Conservation (phyloP, 2,329 filamentous ascomycete genomes). For the Aspergillus neoniger region DNA sequence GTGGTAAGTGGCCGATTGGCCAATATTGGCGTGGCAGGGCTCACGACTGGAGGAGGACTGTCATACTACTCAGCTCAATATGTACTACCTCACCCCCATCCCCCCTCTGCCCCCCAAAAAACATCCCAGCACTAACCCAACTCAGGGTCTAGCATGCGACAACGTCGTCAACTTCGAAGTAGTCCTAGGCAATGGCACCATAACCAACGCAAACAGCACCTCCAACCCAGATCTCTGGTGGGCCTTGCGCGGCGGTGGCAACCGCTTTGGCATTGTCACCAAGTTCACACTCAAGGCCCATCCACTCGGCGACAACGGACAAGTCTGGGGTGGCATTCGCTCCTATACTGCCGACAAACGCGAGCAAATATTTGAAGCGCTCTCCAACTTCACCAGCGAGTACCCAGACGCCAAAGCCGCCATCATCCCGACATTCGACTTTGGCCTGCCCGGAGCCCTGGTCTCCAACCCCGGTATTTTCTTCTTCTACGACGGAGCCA, state of each 20-base stretch:
- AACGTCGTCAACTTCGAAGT: slow-evolving; percentile 18
- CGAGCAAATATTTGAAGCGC: slow-evolving; percentile 7
- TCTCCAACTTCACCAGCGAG: slow-evolving; percentile 7
- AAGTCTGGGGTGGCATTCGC: slow-evolving; percentile 11
- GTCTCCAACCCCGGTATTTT: slow-evolving; percentile 13
- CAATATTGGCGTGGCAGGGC: slow-evolving; percentile 15
- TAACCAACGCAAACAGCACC: slow-evolving; percentile 14
- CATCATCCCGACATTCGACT: slow-evolving; percentile 15
- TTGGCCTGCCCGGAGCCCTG: slow-evolving; percentile 6
- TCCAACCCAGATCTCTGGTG: slow-evolving; percentile 16
- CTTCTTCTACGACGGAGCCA: slow-evolving; percentile 17
- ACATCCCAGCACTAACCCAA: neutral
- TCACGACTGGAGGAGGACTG: slow-evolving; percentile 12
- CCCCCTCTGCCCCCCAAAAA: neutral
- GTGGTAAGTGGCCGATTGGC: slow-evolving; percentile 13
- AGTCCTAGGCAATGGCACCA: slow-evolving; percentile 11
- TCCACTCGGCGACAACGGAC: slow-evolving; percentile 7
- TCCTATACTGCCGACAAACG: slow-evolving; percentile 8
- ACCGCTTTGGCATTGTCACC: slow-evolving; percentile 17
- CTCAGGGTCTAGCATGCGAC: slow-evolving; percentile 14
- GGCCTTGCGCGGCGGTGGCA: slow-evolving; percentile 16
- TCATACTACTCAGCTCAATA: slow-evolving; percentile 21
- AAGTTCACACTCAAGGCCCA: slow-evolving; percentile 17
- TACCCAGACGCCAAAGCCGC: slow-evolving; percentile 16
- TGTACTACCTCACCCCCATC: neutral